Evolutionary conservation across 2,329 filamentous ascomycete genomes (phyloP).

Genomic region (Alternaria ventricosa): DNA sequence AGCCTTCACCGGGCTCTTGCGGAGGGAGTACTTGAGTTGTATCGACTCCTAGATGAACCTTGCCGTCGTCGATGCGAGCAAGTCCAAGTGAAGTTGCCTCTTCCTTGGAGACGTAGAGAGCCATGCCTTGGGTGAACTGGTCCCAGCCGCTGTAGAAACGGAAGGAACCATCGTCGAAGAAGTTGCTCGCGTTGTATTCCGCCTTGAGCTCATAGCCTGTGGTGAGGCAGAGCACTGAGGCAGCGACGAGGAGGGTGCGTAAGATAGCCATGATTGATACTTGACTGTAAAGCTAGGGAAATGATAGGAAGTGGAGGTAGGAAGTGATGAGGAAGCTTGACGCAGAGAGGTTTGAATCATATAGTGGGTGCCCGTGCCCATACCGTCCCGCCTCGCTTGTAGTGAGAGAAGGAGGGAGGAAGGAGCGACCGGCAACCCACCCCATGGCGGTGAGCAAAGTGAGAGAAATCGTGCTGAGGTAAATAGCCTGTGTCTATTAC

Average conservation of each 20-base stretch:
- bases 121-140: conserved; percentile 24
- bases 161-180: conserved; percentile 19
- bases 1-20: conserved; percentile 1
- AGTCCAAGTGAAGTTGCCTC: conserved; percentile 24
- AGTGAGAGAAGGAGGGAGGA: not conserved
- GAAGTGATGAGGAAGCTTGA: not conserved
- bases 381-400: not conserved
- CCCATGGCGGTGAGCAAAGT: not conserved
- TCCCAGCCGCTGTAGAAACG: conserved; percentile 21
- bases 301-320: not conserved
- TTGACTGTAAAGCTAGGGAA: not conserved
- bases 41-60: conserved; percentile 35
- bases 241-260: not conserved
- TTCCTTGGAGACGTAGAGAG: conserved; percentile 27
- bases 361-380: not conserved
- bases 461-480: not conserved
- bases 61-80: conserved; percentile 17
- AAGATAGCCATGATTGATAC: conserved; percentile 1
- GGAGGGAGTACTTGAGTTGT: not conserved
- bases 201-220: conserved; percentile 21
- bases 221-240: not conserved
- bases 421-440: not conserved
- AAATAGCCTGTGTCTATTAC: not conserved
- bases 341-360: not conserved
- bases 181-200: conserved; percentile 27